Base-by-base conservation (phyloP, 2,329 filamentous ascomycete species). In the Trichoderma endophyticum region DNA sequence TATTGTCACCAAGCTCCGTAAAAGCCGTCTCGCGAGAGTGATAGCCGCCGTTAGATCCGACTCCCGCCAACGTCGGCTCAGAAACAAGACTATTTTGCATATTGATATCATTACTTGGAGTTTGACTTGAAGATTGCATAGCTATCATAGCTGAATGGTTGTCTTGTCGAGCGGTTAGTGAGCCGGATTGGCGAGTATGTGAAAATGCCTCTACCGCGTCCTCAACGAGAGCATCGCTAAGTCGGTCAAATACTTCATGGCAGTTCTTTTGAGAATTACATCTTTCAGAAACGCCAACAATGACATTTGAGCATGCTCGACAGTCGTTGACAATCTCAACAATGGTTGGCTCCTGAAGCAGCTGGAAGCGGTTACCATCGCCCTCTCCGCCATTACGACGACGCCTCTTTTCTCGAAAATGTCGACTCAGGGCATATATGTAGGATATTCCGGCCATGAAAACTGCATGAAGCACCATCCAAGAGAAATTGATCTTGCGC, bases 391-490 rank as follows among this genome's bases (percentile, higher is more conserved):
- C 28, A 48, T 30, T 48, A 43, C 63, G 63, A 8, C 26, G 63
- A 26, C 63, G 63, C 26, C 63, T 26, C 26, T 54, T 43, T 21
- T 54, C 63, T 1, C 63, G 39, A 30, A 66, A 66, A 54, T 66
- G 63, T 32, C 63, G 24, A 7, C 82, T 78, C 0, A 84, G 72
- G 0, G 82, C 82, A 51, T 85, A 85, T 3, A 85, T 80, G 63
- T 84, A 85, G 0, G 82, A 82, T 0, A 84, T 72, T 0, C 84
- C 84, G 0, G 84, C 84, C 71, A 85, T 81, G 74, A 86, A 86
- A 1, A 86, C 80, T 0, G 83, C 80, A 64, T 86, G 85, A 71
- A 86, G 80, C 0, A 84, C 85, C 30, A 86, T 82, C 84, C 84
- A 86, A 0, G 82, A 83, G 56, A 82, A 86, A 74, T 86, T 86